Evolutionary conservation across 1,284 basidiomycete species (phyloP), one percentile per base, ranked within the genome.

Genomic region (Tilletia indica): DNA sequence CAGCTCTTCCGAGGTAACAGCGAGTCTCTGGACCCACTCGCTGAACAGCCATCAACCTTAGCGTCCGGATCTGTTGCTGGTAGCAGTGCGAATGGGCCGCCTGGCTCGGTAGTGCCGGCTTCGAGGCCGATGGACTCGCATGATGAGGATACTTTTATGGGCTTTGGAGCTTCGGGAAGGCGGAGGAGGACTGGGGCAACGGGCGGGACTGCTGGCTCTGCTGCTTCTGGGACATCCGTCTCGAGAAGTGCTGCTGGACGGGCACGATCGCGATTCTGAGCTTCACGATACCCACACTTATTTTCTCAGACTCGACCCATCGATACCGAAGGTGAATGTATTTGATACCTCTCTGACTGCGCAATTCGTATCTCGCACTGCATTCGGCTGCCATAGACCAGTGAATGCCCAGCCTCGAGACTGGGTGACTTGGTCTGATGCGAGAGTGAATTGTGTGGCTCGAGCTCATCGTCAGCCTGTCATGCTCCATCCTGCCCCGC

Each of bases 61-160:
- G 51, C 42, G 42, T 45, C 42, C 14, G 42, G 42, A 45, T 45
- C 42, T 14, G 42, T 14, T 9, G 42, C 42, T 14, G 42, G 42
- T 9, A 45, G 42, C 42, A 45, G 42, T 14, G 42, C 14, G 42
- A 45, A 45, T 45, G 42, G 9, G 42, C 42, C 42, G 42, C 42
- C 42, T 45, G 42, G 42, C 42, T 45, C 42, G 42, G 61, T 64
- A 11, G 61, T 64, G 6, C 61, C 61, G 0, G 61, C 61, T 34
- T 64, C 61, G 61, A 25, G 61, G 34, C 34, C 61, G 61, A 64
- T 64, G 61, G 61, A 64, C 31, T 34, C 58, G 8, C 58, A 63
- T 5, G 61, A 64, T 36, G 61, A 64, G 21, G 61, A 64, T 19
- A 64, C 61, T 12, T 64, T 64, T 36, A 64, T 64, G 61, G 61